Evolutionary conservation across 2,329 filamentous ascomycete species (phyloP), one percentile per base, ranked within the genome.

Genomic region (Fusarium goolgardi): DNA sequence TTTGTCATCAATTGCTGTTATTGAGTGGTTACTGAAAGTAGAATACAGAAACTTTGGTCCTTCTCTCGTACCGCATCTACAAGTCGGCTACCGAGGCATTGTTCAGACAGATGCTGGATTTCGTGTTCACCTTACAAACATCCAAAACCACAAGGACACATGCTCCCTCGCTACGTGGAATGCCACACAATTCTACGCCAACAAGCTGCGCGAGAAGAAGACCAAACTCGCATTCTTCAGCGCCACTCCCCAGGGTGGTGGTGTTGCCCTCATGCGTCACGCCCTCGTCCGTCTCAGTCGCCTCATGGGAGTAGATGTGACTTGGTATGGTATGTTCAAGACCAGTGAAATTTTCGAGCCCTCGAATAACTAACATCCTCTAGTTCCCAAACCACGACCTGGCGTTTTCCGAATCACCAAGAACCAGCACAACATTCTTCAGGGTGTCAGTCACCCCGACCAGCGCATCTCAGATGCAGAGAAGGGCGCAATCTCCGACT

Each of bases 401-500:
- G 89, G 91, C 18, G 88, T 95, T 13, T 96, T 96, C 78, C 85
- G 91, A 51, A 90, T 93, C 78, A 96, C 92, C 70, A 96, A 96
- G 80, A 94, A 91, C 69, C 91, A 94, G 71, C 92, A 96, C 85
- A 96, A 96, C 78, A 94, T 95, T 67, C 87, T 96, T 4, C 92
- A 96, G 79, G 92, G 92, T 11, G 92, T 94, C 41, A 88, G 88
- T 40, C 82, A 84, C 27, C 86, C 88, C 0, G 85, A 86, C 4
- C 85, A 92, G 70, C 85, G 87, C n/a, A 83, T 95, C 32, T 87
- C 84, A 1, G 71, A 81, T 2, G 85, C 90, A 3, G 86, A 92
- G 59, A 88, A 89, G 71, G 76, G 81, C 2, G 79, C 82, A n/a
- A 86, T 95, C 52, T 85, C 85, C 12, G 85, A 88, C 46, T 96